Conservation (phyloP, 2,329 filamentous ascomycete genomes). For the Fusarium sp. region DNA sequence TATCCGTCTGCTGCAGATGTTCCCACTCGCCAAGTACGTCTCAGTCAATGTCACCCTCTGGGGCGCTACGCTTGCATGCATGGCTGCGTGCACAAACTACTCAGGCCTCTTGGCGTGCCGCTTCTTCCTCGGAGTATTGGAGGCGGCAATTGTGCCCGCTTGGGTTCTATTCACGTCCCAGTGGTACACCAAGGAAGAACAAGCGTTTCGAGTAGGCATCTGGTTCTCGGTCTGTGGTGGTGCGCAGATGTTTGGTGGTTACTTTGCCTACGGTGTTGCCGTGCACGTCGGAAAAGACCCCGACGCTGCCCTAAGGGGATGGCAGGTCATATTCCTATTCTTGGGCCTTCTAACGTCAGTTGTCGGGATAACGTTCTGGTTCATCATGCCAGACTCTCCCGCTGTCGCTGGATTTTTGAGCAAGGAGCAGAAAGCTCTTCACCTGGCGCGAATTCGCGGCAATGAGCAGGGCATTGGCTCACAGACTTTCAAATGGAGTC, state of each 20-base stretch:
- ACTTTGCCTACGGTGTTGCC: conserved; percentile 42
- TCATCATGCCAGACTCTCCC: conserved; percentile 35
- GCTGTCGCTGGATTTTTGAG: conserved; percentile 23
- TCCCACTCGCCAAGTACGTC: conserved; percentile 57
- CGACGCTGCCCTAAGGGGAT: conserved; percentile 16
- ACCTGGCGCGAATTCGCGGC: conserved; percentile 28
- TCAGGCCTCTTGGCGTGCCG: conserved; percentile 29
- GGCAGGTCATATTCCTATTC: conserved; percentile 37
- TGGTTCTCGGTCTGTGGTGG: conserved; percentile 42
- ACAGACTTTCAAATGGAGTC: conserved; percentile 37
- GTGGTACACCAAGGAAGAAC: conserved; percentile 43
- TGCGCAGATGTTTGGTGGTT: conserved; percentile 43
- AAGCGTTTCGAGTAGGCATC: conserved; percentile 40
- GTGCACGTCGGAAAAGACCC: conserved; percentile 37
- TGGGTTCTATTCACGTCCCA: conserved; percentile 41
- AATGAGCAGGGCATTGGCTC: conserved; percentile 39
- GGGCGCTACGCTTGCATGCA: conserved; percentile 46
- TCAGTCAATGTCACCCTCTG: conserved; percentile 55
- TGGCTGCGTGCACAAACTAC: conserved; percentile 36
- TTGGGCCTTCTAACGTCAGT: conserved; percentile 22
- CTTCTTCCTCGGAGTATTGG: conserved; percentile 35
- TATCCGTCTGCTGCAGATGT: conserved; percentile 55
- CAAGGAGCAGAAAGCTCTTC: conserved; percentile 23
- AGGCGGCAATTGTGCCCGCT: conserved; percentile 29
- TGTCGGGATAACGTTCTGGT: conserved; percentile 30